Conservation (phyloP, 2,329 filamentous ascomycete species). For the Pseudocercospora musae region DNA sequence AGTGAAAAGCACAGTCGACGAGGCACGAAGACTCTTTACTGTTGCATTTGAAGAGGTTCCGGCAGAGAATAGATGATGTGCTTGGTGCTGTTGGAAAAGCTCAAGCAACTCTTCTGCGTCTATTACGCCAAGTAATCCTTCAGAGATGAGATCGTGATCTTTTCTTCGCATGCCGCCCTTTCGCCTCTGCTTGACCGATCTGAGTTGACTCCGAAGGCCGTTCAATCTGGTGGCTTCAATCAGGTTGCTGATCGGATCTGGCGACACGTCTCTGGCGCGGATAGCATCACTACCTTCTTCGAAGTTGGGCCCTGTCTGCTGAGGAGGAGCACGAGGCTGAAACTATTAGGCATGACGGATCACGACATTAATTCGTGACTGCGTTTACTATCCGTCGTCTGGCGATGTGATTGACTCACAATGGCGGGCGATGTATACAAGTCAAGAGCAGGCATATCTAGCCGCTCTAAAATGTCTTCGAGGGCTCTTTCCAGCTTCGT, state of each 20-base stretch:
- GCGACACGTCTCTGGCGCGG: constrained; percentile 5
- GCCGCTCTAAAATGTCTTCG: constrained; percentile 12
- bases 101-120: constrained; percentile 10
- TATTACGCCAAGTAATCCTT: neutral
- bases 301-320: neutral
- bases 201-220: constrained; percentile 11
- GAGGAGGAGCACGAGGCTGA: neutral
- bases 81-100: constrained; percentile 6
- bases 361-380: neutral
- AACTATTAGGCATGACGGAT: neutral
- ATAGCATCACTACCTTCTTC: neutral
- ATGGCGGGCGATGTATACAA: constrained; percentile 10
- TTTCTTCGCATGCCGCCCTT: constrained; percentile 12
- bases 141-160: constrained; percentile 11
- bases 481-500: constrained; percentile 13
- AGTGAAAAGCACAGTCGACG: constrained; percentile 15
- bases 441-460: constrained; percentile 12
- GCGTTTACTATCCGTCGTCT: neutral
- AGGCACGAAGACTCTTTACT: constrained; percentile 4
- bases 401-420: neutral
- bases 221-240: constrained; percentile 13
- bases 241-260: constrained; percentile 15
- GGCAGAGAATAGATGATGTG: constrained; percentile 11
- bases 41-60: constrained; percentile 5
- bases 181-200: constrained; percentile 13